phyloP scores from a whole-genome alignment of 139 green algal genomes.

The Closterium sp. region DNA sequence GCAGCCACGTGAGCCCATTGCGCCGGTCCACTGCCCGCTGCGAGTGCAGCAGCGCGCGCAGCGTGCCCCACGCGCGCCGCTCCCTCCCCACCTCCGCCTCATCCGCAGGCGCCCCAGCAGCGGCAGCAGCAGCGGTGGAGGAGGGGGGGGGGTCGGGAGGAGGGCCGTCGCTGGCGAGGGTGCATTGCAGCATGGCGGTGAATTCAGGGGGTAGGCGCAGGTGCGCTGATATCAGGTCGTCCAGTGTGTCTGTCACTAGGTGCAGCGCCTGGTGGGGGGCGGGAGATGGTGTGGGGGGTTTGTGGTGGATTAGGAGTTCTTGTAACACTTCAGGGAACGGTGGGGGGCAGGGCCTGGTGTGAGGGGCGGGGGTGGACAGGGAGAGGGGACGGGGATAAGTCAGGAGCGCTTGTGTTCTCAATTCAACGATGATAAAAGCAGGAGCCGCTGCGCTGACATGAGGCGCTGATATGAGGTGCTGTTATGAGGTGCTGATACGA shows the following conservation, averaged over 20 bases:
- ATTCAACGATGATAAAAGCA: no score
- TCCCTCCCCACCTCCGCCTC: background rate
- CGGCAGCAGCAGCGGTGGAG: background rate
- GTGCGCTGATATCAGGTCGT: background rate
- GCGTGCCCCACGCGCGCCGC: slow-evolving; percentile 22
- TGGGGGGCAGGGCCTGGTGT: no score
- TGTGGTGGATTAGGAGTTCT: background rate
- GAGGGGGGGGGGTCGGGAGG: background rate
- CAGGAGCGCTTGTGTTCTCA: no score
- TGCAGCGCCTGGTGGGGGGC: background rate
- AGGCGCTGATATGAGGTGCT: no score
- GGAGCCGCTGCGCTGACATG: no score
- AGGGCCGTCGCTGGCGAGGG: slow-evolving; percentile 9
- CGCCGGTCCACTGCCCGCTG: slow-evolving; percentile 13
- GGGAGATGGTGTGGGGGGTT: no score
- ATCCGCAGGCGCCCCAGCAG: background rate
- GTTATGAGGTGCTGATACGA: no score
- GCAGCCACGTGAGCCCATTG: slow-evolving; percentile 24
- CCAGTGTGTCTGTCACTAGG: background rate
- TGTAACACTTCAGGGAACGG: no score
- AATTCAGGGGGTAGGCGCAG: slow-evolving; percentile 16
- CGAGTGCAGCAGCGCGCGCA: slow-evolving; percentile 39
- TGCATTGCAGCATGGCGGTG: background rate
- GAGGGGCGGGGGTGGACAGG: no score
- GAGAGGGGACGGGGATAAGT: no score